Percentiles rank a stretch among this genome's conserved stretches.
These are phyloP conservation scores for Gossypium bickii DNA, from an alignment of 345 rosid species.

Conservation along the genomic window DNA sequence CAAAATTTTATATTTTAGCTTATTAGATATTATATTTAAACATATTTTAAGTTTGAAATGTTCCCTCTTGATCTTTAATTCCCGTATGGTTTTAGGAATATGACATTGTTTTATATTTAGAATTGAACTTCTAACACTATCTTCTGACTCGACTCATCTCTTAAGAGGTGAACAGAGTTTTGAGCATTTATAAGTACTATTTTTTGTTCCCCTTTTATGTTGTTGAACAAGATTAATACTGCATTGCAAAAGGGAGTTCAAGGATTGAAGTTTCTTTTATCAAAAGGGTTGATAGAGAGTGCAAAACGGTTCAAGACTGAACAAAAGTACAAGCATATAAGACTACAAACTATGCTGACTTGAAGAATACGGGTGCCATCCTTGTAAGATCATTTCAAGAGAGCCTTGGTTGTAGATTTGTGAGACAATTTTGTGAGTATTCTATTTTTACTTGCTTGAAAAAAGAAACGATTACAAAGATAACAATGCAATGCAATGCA, in stretches of 20 bases:
- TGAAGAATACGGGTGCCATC: conserved; percentile 16
- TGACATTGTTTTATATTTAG: not conserved
- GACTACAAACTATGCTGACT: conserved; percentile 44
- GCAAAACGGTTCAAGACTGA: conserved; percentile 62
- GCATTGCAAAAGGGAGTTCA: conserved; percentile 69
- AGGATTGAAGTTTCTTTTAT: conserved; percentile 56
- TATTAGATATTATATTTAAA: not conserved
- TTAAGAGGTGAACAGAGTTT: not conserved
- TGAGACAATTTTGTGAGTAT: not conserved
- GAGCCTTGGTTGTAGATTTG: not conserved
- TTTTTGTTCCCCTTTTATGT: not conserved
- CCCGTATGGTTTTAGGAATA: not conserved
- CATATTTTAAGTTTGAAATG: not conserved
- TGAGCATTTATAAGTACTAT: too few species aligned
- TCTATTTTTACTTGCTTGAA: not conserved
- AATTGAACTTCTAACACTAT: too few species aligned
- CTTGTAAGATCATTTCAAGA: not conserved
- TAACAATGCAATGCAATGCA: too few species aligned
- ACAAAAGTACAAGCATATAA: conserved; percentile 82
- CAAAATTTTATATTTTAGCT: not conserved
- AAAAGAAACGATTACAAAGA: not conserved
- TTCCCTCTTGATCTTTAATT: not conserved
- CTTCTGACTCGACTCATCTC: too few species aligned
- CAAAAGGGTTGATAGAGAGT: conserved; percentile 68
- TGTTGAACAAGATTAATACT: conserved; percentile 49